These are phyloP conservation scores for Trypanosoma theileri DNA, from an alignment of 208 protist genomes.

Conservation along the genomic window DNA sequence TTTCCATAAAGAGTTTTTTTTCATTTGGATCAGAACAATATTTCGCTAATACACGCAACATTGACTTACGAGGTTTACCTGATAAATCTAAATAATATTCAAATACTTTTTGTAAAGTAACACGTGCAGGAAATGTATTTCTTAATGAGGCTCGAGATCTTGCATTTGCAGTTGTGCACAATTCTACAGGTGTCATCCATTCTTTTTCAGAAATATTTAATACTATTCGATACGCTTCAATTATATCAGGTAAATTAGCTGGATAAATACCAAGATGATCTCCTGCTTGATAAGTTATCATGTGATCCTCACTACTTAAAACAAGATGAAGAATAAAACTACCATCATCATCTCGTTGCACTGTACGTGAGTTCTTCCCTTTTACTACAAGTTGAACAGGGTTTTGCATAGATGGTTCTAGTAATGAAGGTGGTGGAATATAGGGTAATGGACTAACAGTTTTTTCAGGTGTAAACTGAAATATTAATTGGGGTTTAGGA, in stretches of 20 bases:
- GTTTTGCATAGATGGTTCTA: slow-evolving; percentile 55
- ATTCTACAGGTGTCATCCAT: slow-evolving; percentile 48
- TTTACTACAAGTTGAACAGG: slow-evolving; percentile 46
- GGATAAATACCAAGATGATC: slow-evolving; percentile 93
- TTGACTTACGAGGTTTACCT: slow-evolving; percentile 59
- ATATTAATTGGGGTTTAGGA: slow-evolving; percentile 46
- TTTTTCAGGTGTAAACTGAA: slow-evolving; percentile 44
- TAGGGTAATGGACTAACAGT: slow-evolving; percentile 34
- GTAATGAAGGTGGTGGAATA: slow-evolving; percentile 40
- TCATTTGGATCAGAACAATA: slow-evolving; percentile 63
- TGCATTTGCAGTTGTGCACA: slow-evolving; percentile 35
- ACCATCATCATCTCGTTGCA: slow-evolving; percentile 42
- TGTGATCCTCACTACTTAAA: slow-evolving; percentile 29
- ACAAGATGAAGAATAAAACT: slow-evolving; percentile 77
- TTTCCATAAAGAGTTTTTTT: slow-evolving; percentile 44
- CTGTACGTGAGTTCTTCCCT: slow-evolving; percentile 39
- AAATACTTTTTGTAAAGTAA: slow-evolving; percentile 63
- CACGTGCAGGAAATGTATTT: slow-evolving; percentile 65
- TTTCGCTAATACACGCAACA: slow-evolving; percentile 63
- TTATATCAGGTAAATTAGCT: slow-evolving; percentile 68
- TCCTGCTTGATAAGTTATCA: slow-evolving; percentile 79
- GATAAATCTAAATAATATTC: slow-evolving; percentile 80
- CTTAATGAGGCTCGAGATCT: slow-evolving; percentile 34
- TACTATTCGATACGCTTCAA: slow-evolving; percentile 54
- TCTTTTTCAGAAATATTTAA: slow-evolving; percentile 51